Conservation (phyloP, 1,284 basidiomycete genomes). For the Heterobasidion parviporum region DNA sequence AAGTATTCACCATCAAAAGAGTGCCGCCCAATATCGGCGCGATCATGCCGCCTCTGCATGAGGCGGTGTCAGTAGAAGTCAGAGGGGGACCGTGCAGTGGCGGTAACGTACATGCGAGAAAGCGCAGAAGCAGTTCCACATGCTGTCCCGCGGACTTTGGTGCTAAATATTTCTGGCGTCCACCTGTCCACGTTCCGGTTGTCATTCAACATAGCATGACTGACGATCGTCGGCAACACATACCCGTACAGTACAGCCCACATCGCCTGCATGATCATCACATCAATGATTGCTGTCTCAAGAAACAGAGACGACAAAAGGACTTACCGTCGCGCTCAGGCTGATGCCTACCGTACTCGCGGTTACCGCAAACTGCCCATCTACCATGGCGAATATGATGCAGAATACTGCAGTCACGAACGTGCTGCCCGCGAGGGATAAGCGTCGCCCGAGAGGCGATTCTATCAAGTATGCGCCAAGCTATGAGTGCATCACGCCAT, state of each 20-base stretch:
- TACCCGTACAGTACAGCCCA: slow-evolving; percentile 84
- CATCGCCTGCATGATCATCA: slow-evolving; percentile 54
- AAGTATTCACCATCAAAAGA: slow-evolving; percentile 65
- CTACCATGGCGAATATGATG: slow-evolving; percentile 61
- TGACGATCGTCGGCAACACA: slow-evolving; percentile 5
- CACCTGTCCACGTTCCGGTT: slow-evolving; percentile 40
- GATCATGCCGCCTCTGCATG: slow-evolving; percentile 79
- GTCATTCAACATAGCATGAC: slow-evolving; percentile 4
- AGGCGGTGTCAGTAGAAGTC: not conserved
- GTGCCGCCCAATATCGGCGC: slow-evolving; percentile 81
- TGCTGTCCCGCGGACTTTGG: slow-evolving; percentile 84
- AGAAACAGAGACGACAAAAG: not conserved
- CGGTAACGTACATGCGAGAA: slow-evolving; percentile 65
- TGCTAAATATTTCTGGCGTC: slow-evolving; percentile 88
- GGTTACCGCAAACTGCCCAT: slow-evolving; percentile 58
- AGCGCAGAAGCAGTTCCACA: slow-evolving; percentile 88
- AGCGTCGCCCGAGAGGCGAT: slow-evolving; percentile 63
- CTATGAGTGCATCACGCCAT: slow-evolving; percentile 26
- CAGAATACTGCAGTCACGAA: slow-evolving; percentile 79
- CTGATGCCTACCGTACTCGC: slow-evolving; percentile 76
- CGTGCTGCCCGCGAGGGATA: slow-evolving; percentile 77
- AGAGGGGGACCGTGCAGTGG: slow-evolving; percentile 3
- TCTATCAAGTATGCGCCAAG: slow-evolving; percentile 89
- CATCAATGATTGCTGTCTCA: not conserved
- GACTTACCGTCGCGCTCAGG: slow-evolving; percentile 67